These are phyloP conservation scores for Carex kokanica DNA, from an alignment of 176 grass and related monocot species.

Conservation along the genomic window DNA sequence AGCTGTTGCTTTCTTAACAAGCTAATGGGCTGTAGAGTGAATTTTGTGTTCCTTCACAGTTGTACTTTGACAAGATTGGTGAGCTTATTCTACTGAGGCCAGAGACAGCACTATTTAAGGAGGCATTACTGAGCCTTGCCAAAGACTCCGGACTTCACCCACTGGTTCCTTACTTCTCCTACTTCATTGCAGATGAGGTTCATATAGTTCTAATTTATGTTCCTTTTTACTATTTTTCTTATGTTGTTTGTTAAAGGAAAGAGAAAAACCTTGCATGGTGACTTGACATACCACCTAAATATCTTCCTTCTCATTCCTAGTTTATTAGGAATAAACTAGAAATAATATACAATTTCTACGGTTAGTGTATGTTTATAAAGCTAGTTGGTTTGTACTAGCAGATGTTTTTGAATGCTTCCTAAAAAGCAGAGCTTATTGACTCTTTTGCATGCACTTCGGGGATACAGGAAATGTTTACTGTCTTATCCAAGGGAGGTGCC, in stretches of 20 bases:
- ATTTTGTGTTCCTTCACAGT: constrained; percentile 35
- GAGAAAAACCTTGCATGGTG: not conserved
- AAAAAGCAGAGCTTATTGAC: not conserved
- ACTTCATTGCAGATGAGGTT: constrained; percentile 88
- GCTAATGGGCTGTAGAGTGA: not conserved
- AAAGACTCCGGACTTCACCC: constrained; percentile 90
- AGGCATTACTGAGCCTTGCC: constrained; percentile 90
- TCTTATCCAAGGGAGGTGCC: not conserved
- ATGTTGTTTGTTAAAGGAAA: not conserved
- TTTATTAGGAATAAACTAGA: not conserved
- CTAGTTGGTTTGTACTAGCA: constrained; percentile 7
- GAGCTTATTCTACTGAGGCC: constrained; percentile 83
- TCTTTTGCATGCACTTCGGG: not conserved
- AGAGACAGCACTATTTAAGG: constrained; percentile 56
- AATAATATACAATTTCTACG: not conserved
- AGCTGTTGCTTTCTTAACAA: not conserved
- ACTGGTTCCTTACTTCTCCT: constrained; percentile 93
- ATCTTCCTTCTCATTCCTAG: not conserved
- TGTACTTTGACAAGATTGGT: constrained; percentile 95
- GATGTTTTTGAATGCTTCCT: not conserved
- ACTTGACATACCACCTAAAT: not conserved
- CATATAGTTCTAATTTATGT: not conserved
- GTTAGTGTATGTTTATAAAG: not conserved
- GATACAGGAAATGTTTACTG: constrained; percentile 4
- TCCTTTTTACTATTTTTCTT: constrained; percentile 1